These are phyloP conservation scores for Phaffia australis DNA, from an alignment of 768 basidiomycete genomes.

Conservation along the genomic window DNA sequence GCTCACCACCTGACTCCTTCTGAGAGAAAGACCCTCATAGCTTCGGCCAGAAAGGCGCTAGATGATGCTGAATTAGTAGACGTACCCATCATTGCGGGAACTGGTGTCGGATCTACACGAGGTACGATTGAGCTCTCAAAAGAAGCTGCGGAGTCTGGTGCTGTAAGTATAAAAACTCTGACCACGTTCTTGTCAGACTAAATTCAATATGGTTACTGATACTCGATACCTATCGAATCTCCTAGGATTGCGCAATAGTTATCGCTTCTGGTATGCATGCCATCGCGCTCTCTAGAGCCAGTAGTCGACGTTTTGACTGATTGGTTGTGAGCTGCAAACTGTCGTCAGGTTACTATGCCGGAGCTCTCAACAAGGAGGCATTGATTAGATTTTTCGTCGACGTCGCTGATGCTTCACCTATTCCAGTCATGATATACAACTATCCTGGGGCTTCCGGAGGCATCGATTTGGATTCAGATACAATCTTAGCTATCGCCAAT, in stretches of 20 bases:
- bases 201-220: not conserved
- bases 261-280: slow-evolving; percentile 1
- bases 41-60: slow-evolving; percentile 56
- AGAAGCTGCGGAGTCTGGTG: slow-evolving; percentile 72
- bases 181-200: too few relatives aligned
- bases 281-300: not conserved
- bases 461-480: slow-evolving; percentile 80
- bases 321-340: not conserved
- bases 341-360: slow-evolving; percentile 66
- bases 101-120: slow-evolving; percentile 61
- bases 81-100: slow-evolving; percentile 67
- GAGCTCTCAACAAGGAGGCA: slow-evolving; percentile 55
- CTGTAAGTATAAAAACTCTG: slow-evolving; percentile 40
- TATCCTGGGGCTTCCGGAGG: slow-evolving; percentile 75
- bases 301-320: not conserved
- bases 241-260: slow-evolving; percentile 9
- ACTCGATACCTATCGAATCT: not conserved
- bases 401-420: slow-evolving; percentile 64
- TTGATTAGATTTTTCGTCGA: slow-evolving; percentile 70
- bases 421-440: slow-evolving; percentile 62
- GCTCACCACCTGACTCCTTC: slow-evolving; percentile 59
- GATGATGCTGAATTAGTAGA: slow-evolving; percentile 52
- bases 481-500: slow-evolving; percentile 65
- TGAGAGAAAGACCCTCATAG: slow-evolving; percentile 58
- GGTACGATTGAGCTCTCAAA: slow-evolving; percentile 65